Conservation (phyloP, 2,329 filamentous ascomycete genomes). For the Sporothrix sp. region DNA sequence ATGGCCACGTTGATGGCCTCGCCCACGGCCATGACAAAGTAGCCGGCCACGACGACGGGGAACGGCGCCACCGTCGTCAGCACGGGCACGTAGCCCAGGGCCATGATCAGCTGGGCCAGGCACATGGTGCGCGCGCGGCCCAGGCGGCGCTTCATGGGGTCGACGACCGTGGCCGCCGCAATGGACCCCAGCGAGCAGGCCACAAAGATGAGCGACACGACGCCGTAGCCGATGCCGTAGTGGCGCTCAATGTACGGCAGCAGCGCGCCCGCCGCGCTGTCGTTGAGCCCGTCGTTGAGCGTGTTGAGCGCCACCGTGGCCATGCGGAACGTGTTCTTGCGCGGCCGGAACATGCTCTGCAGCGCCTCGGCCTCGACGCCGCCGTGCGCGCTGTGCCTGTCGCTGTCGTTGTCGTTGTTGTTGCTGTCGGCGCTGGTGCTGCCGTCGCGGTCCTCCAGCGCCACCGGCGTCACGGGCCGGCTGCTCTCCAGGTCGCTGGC, state of each 20-base stretch:
- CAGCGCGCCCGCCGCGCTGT: slow-evolving; percentile 65
- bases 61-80: slow-evolving; percentile 59
- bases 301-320: slow-evolving; percentile 54
- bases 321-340: slow-evolving; percentile 63
- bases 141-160: slow-evolving; percentile 49
- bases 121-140: slow-evolving; percentile 58
- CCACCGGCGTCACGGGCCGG: slow-evolving; percentile 36
- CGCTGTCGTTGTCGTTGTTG: not conserved
- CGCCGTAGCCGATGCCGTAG: slow-evolving; percentile 65
- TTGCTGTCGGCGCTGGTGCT: slow-evolving; percentile 11
- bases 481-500: slow-evolving; percentile 42
- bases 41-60: slow-evolving; percentile 54
- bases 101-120: slow-evolving; percentile 46
- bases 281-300: slow-evolving; percentile 62
- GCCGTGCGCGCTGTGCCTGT: slow-evolving; percentile 8
- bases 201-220: slow-evolving; percentile 76
- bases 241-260: slow-evolving; percentile 71
- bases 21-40: slow-evolving; percentile 56
- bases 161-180: slow-evolving; percentile 58
- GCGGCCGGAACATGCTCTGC: slow-evolving; percentile 49
- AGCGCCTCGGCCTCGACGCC: slow-evolving; percentile 35
- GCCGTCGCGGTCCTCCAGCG: not conserved
- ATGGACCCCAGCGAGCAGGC: slow-evolving; percentile 71
- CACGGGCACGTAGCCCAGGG: slow-evolving; percentile 54
- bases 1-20: slow-evolving; percentile 47